Conservation (phyloP, 2,329 filamentous ascomycete species). For the Aspergillus pseudoglaucus region DNA sequence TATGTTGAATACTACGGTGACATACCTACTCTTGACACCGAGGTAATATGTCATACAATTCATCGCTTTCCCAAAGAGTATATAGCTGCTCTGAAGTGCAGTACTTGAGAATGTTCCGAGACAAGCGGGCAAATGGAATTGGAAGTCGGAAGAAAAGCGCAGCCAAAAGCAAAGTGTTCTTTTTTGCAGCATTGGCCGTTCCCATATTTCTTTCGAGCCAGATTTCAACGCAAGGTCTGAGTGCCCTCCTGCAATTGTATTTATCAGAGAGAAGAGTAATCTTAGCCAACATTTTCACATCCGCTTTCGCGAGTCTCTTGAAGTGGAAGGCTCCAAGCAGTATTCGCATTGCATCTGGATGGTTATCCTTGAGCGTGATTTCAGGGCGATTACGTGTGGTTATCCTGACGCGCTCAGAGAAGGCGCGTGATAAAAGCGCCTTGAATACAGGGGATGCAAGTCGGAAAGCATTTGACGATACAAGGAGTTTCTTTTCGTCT, state of each 20-base stretch:
- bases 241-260: conserved; percentile 2
- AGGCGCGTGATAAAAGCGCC: not conserved
- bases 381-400: not conserved
- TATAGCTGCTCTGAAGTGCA: not conserved
- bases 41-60: not conserved
- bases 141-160: conserved; percentile 2
- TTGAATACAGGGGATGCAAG: conserved; percentile 3
- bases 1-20: not conserved
- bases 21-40: not conserved
- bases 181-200: not conserved
- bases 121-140: conserved; percentile 1
- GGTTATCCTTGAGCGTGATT: conserved; percentile 1
- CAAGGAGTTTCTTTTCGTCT: not conserved
- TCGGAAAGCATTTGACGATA: conserved; percentile 2
- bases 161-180: conserved; percentile 1
- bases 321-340: conserved; percentile 1
- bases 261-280: conserved; percentile 3
- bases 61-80: not conserved
- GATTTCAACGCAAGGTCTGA: not conserved
- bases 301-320: not conserved
- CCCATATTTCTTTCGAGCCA: not conserved
- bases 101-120: not conserved
- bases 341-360: conserved; percentile 1
- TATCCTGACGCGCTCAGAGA: not conserved
- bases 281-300: not conserved